A percentile compares a stretch with the other conserved stretches of the same genome.
Conservation (phyloP, 2,329 filamentous ascomycete genomes). For the Colletotrichum sublineola region DNA sequence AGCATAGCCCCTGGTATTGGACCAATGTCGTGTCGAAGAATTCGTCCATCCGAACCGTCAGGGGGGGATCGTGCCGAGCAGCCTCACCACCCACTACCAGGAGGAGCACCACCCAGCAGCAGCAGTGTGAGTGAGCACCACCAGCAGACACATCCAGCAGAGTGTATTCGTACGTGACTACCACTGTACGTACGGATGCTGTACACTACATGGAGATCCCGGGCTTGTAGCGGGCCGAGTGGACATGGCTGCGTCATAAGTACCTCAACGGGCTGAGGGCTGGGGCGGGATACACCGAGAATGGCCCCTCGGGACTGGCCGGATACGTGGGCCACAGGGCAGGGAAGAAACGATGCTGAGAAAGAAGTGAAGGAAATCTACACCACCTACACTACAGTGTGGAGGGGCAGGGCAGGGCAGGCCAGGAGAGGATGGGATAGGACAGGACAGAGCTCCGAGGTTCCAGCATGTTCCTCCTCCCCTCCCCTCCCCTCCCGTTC, state of each 20-base stretch:
- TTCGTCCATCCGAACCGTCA: constrained; percentile 27
- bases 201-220: neutral
- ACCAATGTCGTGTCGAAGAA: constrained; percentile 23
- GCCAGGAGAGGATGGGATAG: too few species aligned
- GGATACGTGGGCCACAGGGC: constrained; percentile 2
- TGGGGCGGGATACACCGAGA: constrained; percentile 32
- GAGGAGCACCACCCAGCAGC: too few species aligned
- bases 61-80: constrained; percentile 8
- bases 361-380: too few species aligned
- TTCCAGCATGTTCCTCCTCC: constrained; percentile 33
- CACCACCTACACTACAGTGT: too few species aligned
- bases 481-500: neutral
- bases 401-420: too few species aligned
- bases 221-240: constrained; percentile 10
- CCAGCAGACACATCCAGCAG: too few species aligned
- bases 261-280: neutral
- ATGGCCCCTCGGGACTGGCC: constrained; percentile 16
- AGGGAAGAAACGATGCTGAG: too few species aligned
- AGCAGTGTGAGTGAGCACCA: too few species aligned
- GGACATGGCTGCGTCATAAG: constrained; percentile 35
- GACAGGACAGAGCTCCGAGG: constrained; percentile 1
- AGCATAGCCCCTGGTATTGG: neutral
- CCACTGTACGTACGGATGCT: too few species aligned
- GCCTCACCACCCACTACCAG: neutral
- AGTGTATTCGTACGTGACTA: too few species aligned